phyloP scores from a whole-genome alignment of 371 early-diverging fungal species.

The Mucor lusitanicus region DNA sequence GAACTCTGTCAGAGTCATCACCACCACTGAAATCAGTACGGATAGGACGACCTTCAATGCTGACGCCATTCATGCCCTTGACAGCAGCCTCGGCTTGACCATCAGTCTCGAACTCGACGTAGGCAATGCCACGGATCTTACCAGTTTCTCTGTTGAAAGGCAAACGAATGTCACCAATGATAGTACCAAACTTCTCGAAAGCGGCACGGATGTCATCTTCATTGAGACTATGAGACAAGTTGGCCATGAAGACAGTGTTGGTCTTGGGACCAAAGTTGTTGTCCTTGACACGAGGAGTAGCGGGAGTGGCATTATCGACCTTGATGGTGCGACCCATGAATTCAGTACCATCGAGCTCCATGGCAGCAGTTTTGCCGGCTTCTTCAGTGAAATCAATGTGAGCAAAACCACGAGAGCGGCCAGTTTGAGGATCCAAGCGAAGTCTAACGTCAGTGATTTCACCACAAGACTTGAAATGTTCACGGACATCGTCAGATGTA shows the following conservation, averaged over 20 bases:
- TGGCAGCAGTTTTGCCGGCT: conserved; percentile 63
- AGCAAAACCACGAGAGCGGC: conserved; percentile 72
- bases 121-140: conserved; percentile 74
- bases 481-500: conserved; percentile 61
- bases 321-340: conserved; percentile 71
- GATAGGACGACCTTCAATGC: conserved; percentile 69
- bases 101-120: conserved; percentile 64
- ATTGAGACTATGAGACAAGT: conserved; percentile 85
- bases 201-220: conserved; percentile 89
- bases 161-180: conserved; percentile 68
- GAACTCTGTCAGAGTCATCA: conserved; percentile 42
- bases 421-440: conserved; percentile 63
- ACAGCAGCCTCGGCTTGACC: conserved; percentile 72
- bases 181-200: conserved; percentile 86
- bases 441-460: conserved; percentile 67
- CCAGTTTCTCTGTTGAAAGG: conserved; percentile 70
- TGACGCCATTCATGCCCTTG: conserved; percentile 63
- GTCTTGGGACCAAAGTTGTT: conserved; percentile 48
- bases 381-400: conserved; percentile 67
- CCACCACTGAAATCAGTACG: conserved; percentile 63
- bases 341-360: conserved; percentile 66
- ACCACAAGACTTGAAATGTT: conserved; percentile 65
- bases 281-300: conserved; percentile 32
- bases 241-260: conserved; percentile 91
- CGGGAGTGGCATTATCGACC: conserved; percentile 49